Base-by-base conservation (phyloP, 805 yeast species). In the Kodamaea fukazawae region DNA sequence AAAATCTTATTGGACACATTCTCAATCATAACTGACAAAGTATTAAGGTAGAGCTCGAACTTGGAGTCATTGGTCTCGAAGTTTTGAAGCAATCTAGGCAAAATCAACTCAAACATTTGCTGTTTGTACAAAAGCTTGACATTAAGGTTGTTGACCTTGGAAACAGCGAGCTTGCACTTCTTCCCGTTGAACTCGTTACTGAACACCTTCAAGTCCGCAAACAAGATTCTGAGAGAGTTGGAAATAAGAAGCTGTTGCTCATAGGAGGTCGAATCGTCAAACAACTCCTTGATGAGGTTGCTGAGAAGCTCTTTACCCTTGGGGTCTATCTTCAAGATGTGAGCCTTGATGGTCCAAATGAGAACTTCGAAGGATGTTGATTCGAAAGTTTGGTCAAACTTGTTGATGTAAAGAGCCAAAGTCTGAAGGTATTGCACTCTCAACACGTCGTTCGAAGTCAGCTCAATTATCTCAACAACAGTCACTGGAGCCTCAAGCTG, bases 71-170 rank as follows among this genome's bases (percentile, higher is more conserved):
- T 26, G 11, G 16, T 20, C 22, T 31, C 41, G 11, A 36, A 32
- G 33, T 38, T 32, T n/a, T 43, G 39, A 6, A 83, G 76, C 23
- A 88, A 56, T 22, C 57, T 59, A 0, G 85, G 84, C 4, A 87
- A 69, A 1, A 79, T 64, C 7, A 70, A 62, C 43, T 78, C 77
- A 55, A 88, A 87, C 17, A 86, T 71, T 47, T 81, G 81, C 54
- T 93, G 99, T 55, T 88, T 88, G 70, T 84, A 87, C 16, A 93
- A 68, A 32, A 76, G 59, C 43, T 85, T 75, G 13, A 83, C 75
- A 43, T 81, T 78, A 40, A 84, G 70, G 46, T 79, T 79, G 45
- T 58, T 58, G 1, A 73, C 75, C n/a, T 65, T 65, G 18, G 71
- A 71, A 5, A 65, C 71, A 28, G 53, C 57, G 48, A 55, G 70